A percentile compares a stretch with the other conserved stretches of the same genome.
Conservation (phyloP, 345 rosid species). For the Psidium friedrichsthalianum region DNA sequence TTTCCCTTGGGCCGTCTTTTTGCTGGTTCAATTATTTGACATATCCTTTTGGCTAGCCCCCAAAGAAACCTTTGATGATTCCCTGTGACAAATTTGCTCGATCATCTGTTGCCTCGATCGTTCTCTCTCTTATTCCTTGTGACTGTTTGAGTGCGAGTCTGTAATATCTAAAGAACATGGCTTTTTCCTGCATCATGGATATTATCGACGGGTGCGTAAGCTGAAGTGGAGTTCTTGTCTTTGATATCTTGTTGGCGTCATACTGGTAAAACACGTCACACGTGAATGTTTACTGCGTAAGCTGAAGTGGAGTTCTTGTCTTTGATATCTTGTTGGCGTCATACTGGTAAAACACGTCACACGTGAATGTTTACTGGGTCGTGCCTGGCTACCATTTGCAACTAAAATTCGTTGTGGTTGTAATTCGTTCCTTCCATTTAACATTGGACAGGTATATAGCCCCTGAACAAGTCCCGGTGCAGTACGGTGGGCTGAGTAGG, state of each 20-base stretch:
- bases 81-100: neutral
- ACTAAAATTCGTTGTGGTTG: neutral
- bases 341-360: neutral
- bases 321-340: neutral
- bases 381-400: neutral
- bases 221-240: neutral
- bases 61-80: neutral
- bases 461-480: slow-evolving; percentile 37
- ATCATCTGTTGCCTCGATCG: neutral
- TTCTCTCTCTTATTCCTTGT: neutral
- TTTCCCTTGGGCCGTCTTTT: neutral
- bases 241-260: neutral
- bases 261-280: neutral
- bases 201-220: neutral
- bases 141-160: neutral
- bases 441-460: slow-evolving; percentile 24
- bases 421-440: neutral
- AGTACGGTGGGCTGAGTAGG: slow-evolving; percentile 39
- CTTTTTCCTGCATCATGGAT: neutral
- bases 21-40: neutral
- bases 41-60: neutral
- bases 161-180: neutral
- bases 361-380: neutral
- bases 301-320: neutral
- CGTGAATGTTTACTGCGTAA: neutral